Conservation (phyloP, 495 filamentous ascomycete species). For the Neurospora sp. region DNA sequence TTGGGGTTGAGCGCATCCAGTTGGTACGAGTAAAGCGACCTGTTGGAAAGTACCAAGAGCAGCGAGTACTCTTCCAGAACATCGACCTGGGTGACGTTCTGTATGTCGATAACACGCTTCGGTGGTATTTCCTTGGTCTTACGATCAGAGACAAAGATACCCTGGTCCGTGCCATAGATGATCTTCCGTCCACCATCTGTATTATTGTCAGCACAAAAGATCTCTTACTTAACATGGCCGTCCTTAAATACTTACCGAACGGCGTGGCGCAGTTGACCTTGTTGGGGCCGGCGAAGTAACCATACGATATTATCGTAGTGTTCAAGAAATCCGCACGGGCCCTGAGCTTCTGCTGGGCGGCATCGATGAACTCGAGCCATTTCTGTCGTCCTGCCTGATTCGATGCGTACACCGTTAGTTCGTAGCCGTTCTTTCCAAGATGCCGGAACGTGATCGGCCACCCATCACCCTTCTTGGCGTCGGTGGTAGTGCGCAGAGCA, state of each 20-base stretch:
- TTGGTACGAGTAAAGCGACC: slow-evolving; percentile 78
- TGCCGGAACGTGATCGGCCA: slow-evolving; percentile 97
- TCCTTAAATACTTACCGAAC: slow-evolving; percentile 49
- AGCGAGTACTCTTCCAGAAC: slow-evolving; percentile 91
- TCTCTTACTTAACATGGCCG: neutral
- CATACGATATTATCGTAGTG: slow-evolving; percentile 71
- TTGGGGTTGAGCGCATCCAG: slow-evolving; percentile 71
- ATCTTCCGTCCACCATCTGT: slow-evolving; percentile 87
- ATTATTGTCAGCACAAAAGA: slow-evolving; percentile 21
- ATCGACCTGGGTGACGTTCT: slow-evolving; percentile 87
- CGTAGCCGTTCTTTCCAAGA: slow-evolving; percentile 93
- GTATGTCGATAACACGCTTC: slow-evolving; percentile 73
- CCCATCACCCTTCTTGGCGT: slow-evolving; percentile 56
- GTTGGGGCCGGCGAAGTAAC: slow-evolving; percentile 73
- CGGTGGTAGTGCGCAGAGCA: slow-evolving; percentile 47
- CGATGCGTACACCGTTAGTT: slow-evolving; percentile 78
- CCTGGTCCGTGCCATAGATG: slow-evolving; percentile 85
- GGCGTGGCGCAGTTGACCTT: slow-evolving; percentile 90
- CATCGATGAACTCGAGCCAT: slow-evolving; percentile 92
- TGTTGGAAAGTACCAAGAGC: slow-evolving; percentile 85
- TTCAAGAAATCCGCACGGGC: slow-evolving; percentile 90
- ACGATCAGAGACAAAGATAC: slow-evolving; percentile 84
- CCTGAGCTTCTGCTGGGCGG: slow-evolving; percentile 74
- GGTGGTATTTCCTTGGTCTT: slow-evolving; percentile 65
- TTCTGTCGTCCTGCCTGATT: slow-evolving; percentile 74